Base-by-base conservation (phyloP, 169 alveolate species). In the Plasmodium malariae region DNA sequence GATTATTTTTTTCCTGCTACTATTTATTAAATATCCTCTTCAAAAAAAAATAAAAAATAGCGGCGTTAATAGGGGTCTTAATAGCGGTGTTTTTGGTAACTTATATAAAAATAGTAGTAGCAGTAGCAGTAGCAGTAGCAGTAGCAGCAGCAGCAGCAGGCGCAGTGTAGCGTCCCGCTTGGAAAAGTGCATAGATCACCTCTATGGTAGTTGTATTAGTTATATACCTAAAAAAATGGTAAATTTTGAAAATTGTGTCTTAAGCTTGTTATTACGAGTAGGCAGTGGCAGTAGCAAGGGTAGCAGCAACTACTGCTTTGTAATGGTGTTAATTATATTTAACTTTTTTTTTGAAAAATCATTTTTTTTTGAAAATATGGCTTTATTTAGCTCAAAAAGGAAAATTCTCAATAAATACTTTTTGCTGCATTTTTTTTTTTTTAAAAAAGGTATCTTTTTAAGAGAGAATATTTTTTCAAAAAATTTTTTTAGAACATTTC, bases 281-380 rank as follows among this genome's bases (percentile, higher is more conserved):
- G 45, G 30, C 4, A 67, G 32, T 21, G 21, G 51, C 51, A 59
- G 48, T 14, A 60, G 30, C 4, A 67, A 45, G 11, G 21, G 51
- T 63, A 59, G 48, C 32, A 6, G n/a, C 21, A 37, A 83, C 36
- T 67, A 60, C 37, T 83, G 19, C 2, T 49, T 37, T 45, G 36
- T 83, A 28, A 36, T 83, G 30, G 21, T 83, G 24, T 12, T 83
- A n/a, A 83, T 70, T 19, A 83, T 83, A 21, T 32, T 48, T 36
- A 24, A 43, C 21, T 67, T 34, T 49, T 83, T 83, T 83, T 65
- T 83, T 17, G 83, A 83, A 14, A 67, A 83, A 19, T 5, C 28
- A 1, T 43, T 51, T 83, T 83, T 83, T 83, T 67, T 83, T 19
- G 51, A 80, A 83, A 83, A 51, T 49, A 34, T 37, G 12, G 28